phyloP scores from a whole-genome alignment of 495 filamentous ascomycete species.

The Neurospora sp. region DNA sequence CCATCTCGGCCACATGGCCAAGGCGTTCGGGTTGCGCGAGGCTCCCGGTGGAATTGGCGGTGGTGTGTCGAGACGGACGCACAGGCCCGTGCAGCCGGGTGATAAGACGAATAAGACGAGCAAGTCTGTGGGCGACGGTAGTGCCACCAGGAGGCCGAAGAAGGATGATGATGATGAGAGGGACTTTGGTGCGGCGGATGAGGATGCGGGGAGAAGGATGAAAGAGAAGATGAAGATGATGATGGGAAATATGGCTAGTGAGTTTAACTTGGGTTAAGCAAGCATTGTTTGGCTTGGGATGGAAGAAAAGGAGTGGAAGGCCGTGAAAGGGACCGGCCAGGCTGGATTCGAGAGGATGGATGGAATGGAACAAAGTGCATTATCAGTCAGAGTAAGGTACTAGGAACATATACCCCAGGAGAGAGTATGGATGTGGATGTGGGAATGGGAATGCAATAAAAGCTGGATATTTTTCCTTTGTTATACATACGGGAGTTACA shows the following conservation, averaged over 20 bases:
- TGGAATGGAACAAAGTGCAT: neutral
- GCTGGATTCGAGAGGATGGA: neutral
- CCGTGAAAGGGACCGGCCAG: too few relatives aligned
- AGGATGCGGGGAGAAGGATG: constrained; percentile 66
- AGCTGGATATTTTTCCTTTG: neutral
- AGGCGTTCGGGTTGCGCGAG: constrained; percentile 83
- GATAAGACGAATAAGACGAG: constrained; percentile 4
- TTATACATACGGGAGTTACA: neutral
- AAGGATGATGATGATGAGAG: constrained; percentile 30
- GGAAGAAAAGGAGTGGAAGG: too few relatives aligned
- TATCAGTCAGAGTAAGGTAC: neutral
- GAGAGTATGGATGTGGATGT: neutral
- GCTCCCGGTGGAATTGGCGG: constrained; percentile 69
- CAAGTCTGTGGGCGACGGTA: neutral
- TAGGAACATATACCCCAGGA: neutral
- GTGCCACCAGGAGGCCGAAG: constrained; percentile 7
- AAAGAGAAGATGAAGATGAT: constrained; percentile 68
- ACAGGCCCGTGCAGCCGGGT: constrained; percentile 17
- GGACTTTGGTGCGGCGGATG: constrained; percentile 33
- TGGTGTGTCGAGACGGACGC: constrained; percentile 30
- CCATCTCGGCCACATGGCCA: constrained; percentile 88
- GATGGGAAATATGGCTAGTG: constrained; percentile 56
- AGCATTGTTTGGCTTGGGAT: neutral
- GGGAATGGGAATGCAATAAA: neutral
- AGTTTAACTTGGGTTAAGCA: constrained; percentile 77